Evolutionary conservation across 176 grass and related monocot species (phyloP), one percentile per base, ranked within the genome.

Genomic region (Secale cereale): DNA sequence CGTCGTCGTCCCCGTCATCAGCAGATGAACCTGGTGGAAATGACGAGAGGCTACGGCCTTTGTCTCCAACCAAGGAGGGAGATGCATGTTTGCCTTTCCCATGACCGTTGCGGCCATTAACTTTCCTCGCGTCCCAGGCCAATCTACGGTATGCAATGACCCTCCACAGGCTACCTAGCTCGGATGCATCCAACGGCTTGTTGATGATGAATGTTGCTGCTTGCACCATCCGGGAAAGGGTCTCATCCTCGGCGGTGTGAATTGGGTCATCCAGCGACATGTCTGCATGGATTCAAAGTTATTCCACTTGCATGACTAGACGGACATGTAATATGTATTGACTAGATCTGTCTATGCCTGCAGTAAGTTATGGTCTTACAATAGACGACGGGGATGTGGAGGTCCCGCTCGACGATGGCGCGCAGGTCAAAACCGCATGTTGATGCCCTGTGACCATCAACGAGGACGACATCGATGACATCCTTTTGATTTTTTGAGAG

Each of bases 341-440:
- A 22, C 19, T 3, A 22, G 54, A 20, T 57, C 0, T 40, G 25
- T 16, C 6, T 45, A 40, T 29, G 70, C 13, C 30, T 30, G 41
- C 25, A 46, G 3, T 28, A 22, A 13, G 9, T 36, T 25, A 1
- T 37, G 35, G 20, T 33, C 75, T 79, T 84, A 88, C 87, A 29
- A 41, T 83, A 84, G 56, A 84, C 0, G 56, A 88, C 87, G 1
- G 87, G 87, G 40, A 83, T 41, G 87, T 3, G 6, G 0, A 88
- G 41, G 26, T 84, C 23, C 0, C 1, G 5, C 81, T 88, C 75
- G 8, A 84, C 17, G 41, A 84, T 54, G 19, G 3, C 31, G 6
- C 30, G 31, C 5, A 88, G 79, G 57, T 84, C 32, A 7, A 84
- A 88, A 8, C 76, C 66, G 8, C 81, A 88, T 41, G 56, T 15